Percentiles rank a stretch among this genome's conserved stretches.
Conservation (phyloP, 768 basidiomycete species). For the Panellus pusillus region DNA sequence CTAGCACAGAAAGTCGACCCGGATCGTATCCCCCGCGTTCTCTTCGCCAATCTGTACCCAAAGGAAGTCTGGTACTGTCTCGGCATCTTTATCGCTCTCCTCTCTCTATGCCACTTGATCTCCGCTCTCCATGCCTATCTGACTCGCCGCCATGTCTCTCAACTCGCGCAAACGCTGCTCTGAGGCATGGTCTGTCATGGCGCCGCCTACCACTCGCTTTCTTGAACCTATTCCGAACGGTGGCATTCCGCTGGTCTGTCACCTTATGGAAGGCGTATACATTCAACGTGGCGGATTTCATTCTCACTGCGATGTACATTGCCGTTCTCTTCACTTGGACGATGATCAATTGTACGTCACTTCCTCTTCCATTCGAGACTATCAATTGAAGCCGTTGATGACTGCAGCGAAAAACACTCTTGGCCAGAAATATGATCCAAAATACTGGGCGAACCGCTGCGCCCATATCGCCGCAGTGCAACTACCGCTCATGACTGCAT, state of each 20-base stretch:
- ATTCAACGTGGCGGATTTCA: conserved; percentile 32
- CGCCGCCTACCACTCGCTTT: conserved; percentile 25
- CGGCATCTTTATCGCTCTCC: conserved; percentile 31
- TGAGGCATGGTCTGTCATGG: conserved; percentile 4
- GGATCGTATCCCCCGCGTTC: conserved; percentile 16
- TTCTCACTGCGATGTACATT: conserved; percentile 28
- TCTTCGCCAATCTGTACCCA: conserved; percentile 26
- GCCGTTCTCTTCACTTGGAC: conserved; percentile 30
- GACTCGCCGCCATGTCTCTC: not conserved
- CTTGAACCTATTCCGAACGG: conserved; percentile 27
- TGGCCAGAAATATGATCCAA: conserved; percentile 13
- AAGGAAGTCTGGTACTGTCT: conserved; percentile 36
- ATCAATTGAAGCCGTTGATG: not conserved
- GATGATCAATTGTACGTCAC: conserved; percentile 30
- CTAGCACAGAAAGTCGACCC: conserved; percentile 13
- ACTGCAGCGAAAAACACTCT: conserved; percentile 21
- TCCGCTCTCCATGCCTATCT: conserved; percentile 16
- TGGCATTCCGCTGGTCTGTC: conserved; percentile 31
- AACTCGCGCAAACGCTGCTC: not conserved
- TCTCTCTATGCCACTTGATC: conserved; percentile 25
- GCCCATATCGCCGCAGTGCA: conserved; percentile 35
- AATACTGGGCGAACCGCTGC: conserved; percentile 31
- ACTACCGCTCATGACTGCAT: conserved; percentile 42
- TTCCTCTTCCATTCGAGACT: not conserved
- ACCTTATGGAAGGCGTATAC: conserved; percentile 25